Conservation (phyloP, 1,139 yeast species). For the Suhomyces bolitotheri region DNA sequence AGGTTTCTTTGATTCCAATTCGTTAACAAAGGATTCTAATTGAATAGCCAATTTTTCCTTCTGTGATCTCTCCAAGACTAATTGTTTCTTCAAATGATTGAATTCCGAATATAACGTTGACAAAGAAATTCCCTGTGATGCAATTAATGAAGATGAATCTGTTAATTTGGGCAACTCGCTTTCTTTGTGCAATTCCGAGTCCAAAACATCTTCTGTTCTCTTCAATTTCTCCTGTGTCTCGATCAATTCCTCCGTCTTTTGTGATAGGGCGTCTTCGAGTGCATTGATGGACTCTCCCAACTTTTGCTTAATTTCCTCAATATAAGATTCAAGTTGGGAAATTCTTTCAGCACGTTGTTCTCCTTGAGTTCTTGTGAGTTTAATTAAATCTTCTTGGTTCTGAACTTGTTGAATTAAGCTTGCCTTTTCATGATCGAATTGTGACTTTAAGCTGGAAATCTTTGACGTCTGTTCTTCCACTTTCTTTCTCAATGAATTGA, state of each 20-base stretch:
- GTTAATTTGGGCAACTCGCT: constrained; percentile 42
- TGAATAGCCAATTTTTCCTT: constrained; percentile 71
- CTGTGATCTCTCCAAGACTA: constrained; percentile 68
- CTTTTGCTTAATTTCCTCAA: constrained; percentile 43
- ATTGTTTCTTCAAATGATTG: constrained; percentile 61
- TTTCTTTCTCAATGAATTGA: constrained; percentile 36
- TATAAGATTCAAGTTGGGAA: constrained; percentile 46
- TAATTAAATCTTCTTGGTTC: constrained; percentile 62
- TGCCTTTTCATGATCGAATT: constrained; percentile 41
- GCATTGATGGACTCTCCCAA: constrained; percentile 31
- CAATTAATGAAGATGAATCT: constrained; percentile 42
- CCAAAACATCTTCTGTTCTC: constrained; percentile 45
- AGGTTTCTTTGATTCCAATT: constrained; percentile 81
- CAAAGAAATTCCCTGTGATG: constrained; percentile 60
- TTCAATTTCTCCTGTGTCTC: constrained; percentile 38
- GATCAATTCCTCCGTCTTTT: constrained; percentile 35
- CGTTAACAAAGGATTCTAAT: constrained; percentile 68
- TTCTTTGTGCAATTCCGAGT: constrained; percentile 42
- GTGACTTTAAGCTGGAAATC: constrained; percentile 30
- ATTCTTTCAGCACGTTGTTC: constrained; percentile 49
- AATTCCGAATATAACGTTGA: constrained; percentile 71
- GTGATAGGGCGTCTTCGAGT: constrained; percentile 25
- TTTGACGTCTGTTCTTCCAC: constrained; percentile 48
- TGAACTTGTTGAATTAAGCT: constrained; percentile 63
- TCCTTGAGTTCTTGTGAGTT: constrained; percentile 55